Conservation (phyloP, 768 basidiomycete species). For the Hygrophorus russula region DNA sequence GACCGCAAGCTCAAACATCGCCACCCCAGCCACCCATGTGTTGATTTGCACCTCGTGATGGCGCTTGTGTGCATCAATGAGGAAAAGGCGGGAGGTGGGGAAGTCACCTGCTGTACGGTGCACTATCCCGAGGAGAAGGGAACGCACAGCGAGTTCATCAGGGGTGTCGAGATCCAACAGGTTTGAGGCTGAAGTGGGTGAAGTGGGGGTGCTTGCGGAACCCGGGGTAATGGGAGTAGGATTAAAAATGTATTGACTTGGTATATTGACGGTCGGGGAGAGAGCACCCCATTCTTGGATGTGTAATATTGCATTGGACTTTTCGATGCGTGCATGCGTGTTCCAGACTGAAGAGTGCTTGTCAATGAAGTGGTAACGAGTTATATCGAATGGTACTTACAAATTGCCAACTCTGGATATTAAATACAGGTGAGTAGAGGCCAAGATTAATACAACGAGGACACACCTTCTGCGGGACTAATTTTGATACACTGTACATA, state of each 20-base stretch:
- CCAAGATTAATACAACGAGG: neutral
- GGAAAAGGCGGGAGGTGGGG: constrained; percentile 30
- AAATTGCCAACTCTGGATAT: constrained; percentile 52
- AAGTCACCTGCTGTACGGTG: constrained; percentile 47
- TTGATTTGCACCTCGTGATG: constrained; percentile 33
- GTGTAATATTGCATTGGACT: constrained; percentile 43
- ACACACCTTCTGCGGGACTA: constrained; percentile 58
- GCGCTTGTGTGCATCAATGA: constrained; percentile 38
- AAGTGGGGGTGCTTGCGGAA: constrained; percentile 4
- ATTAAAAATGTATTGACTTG: constrained; percentile 16
- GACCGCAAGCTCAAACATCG: constrained; percentile 61
- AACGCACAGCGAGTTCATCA: constrained; percentile 60
- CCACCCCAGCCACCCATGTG: constrained; percentile 59
- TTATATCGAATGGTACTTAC: constrained; percentile 26
- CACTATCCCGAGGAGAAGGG: constrained; percentile 56
- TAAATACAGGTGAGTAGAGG: neutral
- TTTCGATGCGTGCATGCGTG: constrained; percentile 50
- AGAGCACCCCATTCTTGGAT: constrained; percentile 42
- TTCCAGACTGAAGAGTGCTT: constrained; percentile 54
- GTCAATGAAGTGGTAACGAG: neutral
- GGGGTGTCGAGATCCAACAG: constrained; percentile 45
- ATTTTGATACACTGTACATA: constrained; percentile 51
- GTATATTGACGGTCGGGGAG: constrained; percentile 31
- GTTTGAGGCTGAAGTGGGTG: neutral
- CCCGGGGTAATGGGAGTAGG: constrained; percentile 4